Conservation (phyloP, 2,329 filamentous ascomycete genomes). For the Talaromyces marneffei region DNA sequence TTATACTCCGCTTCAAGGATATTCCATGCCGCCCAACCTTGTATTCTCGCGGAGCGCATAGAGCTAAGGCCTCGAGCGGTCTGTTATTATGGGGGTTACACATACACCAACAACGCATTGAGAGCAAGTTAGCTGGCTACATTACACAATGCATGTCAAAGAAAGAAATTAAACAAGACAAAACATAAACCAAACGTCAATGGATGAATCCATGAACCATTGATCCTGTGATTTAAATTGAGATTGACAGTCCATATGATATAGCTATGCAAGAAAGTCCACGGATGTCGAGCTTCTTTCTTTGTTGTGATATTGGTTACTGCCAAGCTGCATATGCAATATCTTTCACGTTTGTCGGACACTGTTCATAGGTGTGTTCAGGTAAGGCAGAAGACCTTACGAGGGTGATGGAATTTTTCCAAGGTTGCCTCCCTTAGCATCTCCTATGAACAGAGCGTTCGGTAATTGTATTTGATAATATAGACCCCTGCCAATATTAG, state of each 20-base stretch:
- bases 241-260: not conserved
- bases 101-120: not conserved
- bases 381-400: not conserved
- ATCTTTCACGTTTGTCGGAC: too few relatives aligned
- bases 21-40: not conserved
- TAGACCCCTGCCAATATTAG: not conserved
- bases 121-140: not conserved
- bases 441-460: not conserved
- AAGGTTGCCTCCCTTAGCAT: not conserved
- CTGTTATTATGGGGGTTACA: not conserved
- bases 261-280: not conserved
- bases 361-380: not conserved
- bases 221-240: not conserved
- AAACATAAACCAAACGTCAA: not conserved
- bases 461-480: not conserved
- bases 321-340: not conserved
- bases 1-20: not conserved
- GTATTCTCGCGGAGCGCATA: not conserved
- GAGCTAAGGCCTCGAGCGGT: not conserved
- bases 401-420: too few relatives aligned
- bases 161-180: not conserved
- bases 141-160: not conserved
- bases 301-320: not conserved
- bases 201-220: not conserved
- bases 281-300: not conserved